Conservation (phyloP, 768 basidiomycete species). For the Mycena chlorophos region DNA sequence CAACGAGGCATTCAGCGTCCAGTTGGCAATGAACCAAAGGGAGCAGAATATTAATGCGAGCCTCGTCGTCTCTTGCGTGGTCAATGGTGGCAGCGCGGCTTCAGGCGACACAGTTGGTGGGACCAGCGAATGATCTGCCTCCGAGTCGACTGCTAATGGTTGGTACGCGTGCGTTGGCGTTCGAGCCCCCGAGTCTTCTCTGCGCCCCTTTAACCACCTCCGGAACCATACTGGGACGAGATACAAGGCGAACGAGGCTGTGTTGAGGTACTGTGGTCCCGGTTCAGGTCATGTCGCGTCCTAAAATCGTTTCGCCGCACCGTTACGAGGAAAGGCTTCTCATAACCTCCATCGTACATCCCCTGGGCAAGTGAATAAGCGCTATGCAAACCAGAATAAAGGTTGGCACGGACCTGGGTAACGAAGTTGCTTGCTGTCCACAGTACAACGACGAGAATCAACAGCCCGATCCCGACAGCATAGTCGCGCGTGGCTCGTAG, state of each 20-base stretch:
- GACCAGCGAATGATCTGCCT: not conserved
- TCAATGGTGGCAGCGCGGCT: constrained; percentile 43
- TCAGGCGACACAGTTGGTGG: constrained; percentile 1
- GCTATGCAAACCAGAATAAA: constrained; percentile 1
- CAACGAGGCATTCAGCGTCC: constrained; percentile 81
- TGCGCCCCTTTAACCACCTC: constrained; percentile 23
- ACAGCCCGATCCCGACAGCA: constrained; percentile 62
- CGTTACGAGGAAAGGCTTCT: constrained; percentile 80
- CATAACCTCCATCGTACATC: constrained; percentile 62
- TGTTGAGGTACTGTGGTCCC: constrained; percentile 89
- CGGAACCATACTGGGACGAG: constrained; percentile 62
- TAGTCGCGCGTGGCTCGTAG: constrained; percentile 32
- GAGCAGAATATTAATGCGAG: constrained; percentile 82
- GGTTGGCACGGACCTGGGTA: constrained; percentile 65
- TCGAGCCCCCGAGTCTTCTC: constrained; percentile 15
- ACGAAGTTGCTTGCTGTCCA: constrained; percentile 91
- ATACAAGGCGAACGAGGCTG: constrained; percentile 84
- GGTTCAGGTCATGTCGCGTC: not conserved
- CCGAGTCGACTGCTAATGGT: constrained; percentile 26
- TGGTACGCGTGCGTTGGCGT: constrained; percentile 32
- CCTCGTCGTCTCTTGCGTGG: constrained; percentile 67
- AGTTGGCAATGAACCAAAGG: constrained; percentile 95
- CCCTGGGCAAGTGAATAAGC: constrained; percentile 33
- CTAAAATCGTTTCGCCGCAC: no score
- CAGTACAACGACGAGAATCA: constrained; percentile 75